Evolutionary conservation across 2,329 filamentous ascomycete genomes (phyloP).

Genomic region (Fusarium sp.): DNA sequence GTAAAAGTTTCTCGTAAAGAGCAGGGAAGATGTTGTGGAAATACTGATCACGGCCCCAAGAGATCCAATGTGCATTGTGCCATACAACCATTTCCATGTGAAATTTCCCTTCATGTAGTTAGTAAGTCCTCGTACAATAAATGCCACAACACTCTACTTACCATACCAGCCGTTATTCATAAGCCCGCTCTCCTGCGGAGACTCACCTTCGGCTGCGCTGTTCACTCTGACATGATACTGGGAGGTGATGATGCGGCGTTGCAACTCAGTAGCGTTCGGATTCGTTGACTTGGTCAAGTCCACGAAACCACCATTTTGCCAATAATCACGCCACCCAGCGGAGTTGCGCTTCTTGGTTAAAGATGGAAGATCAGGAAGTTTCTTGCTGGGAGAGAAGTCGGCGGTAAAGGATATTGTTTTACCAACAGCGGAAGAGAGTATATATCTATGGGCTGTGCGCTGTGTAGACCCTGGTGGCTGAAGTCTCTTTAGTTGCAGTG

Average conservation of each 20-base stretch:
- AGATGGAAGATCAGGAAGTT: constrained; percentile 43
- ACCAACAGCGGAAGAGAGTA: constrained; percentile 37
- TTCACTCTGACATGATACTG: constrained; percentile 61
- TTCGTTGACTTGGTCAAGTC: constrained; percentile 56
- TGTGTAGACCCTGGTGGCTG: constrained; percentile 45
- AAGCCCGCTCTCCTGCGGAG: constrained; percentile 60
- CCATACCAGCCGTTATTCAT: constrained; percentile 64
- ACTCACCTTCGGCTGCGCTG: constrained; percentile 53
- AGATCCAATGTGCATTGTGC: constrained; percentile 58
- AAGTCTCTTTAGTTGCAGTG: constrained; percentile 36
- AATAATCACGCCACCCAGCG: constrained; percentile 53
- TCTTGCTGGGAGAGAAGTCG: constrained; percentile 51
- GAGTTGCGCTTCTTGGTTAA: constrained; percentile 46
- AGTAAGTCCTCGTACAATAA: neutral
- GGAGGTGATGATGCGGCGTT: constrained; percentile 59
- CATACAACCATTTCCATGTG: constrained; percentile 61
- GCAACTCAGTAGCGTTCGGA: constrained; percentile 57
- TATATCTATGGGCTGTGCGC: constrained; percentile 52
- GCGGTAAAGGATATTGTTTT: constrained; percentile 51
- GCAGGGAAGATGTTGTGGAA: constrained; percentile 56
- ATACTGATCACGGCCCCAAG: constrained; percentile 55
- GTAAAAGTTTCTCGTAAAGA: constrained; percentile 62
- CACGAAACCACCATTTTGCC: constrained; percentile 58
- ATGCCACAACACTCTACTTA: constrained; percentile 3
- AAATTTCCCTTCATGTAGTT: constrained; percentile 49